A percentile compares a stretch with the other conserved stretches of the same genome.
phyloP scores from a whole-genome alignment of 306 rosid genomes.

The Vicia sativa region DNA sequence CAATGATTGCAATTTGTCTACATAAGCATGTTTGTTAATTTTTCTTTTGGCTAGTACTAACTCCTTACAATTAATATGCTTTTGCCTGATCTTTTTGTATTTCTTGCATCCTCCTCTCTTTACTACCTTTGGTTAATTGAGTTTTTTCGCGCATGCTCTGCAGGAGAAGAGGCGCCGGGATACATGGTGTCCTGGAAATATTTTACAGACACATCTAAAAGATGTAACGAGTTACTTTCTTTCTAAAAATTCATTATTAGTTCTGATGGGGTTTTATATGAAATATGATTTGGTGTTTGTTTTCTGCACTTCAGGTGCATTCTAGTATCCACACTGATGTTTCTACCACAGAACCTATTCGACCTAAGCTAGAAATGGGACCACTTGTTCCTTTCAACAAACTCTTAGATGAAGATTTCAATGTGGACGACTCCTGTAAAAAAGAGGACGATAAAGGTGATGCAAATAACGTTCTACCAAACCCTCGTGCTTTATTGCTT shows the following conservation, averaged over 20 bases:
- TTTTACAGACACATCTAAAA: constrained; percentile 48
- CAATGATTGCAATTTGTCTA: constrained; percentile 17
- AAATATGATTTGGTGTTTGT: constrained; percentile 26
- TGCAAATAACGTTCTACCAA: constrained; percentile 51
- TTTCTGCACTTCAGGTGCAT: constrained; percentile 49
- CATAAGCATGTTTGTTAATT: constrained; percentile 21
- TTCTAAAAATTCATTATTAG: constrained; percentile 14
- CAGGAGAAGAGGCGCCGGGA: constrained; percentile 85
- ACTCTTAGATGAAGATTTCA: constrained; percentile 55
- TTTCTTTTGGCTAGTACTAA: constrained; percentile 19
- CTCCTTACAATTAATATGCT: constrained; percentile 21
- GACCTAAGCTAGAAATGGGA: constrained; percentile 52
- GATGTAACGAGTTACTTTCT: constrained; percentile 56
- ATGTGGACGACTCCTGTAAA: constrained; percentile 46
- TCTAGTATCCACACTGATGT: constrained; percentile 54
- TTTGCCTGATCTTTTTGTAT: constrained; percentile 2
- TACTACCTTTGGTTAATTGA: constrained; percentile 37
- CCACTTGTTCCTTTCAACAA: constrained; percentile 85
- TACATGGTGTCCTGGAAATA: constrained; percentile 91
- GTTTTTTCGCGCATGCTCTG: constrained; percentile 42
- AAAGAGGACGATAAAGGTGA: constrained; percentile 47
- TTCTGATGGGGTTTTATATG: constrained; percentile 16
- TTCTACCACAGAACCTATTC: constrained; percentile 53
- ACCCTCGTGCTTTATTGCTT: constrained; percentile 71
- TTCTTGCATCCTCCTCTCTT: constrained; percentile 18